Evolutionary conservation across 352 stramenopile genomes (phyloP), one percentile per base, ranked within the genome.

Genomic region (Elongisporangium senticosum): DNA sequence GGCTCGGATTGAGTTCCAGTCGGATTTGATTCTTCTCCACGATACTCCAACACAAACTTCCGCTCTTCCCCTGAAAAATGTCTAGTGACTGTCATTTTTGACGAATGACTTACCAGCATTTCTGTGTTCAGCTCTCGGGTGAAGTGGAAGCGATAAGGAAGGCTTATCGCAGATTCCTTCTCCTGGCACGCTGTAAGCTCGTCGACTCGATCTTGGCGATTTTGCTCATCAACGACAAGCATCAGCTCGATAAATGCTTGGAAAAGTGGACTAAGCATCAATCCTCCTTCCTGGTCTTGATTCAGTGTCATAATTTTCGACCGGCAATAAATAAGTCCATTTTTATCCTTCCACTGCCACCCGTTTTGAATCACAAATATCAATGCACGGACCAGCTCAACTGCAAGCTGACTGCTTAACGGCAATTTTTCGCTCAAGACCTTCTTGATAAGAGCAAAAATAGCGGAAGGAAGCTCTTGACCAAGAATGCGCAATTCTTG

Each of bases 221-320:
- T 81, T 48, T 93, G 81, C 47, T 90, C 80, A 19, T 96, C 82
- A 2, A 93, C 85, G 8, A 86, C 77, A 3, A 96, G 60, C 74
- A 96, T 85, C 3, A 96, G 73, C 51, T 96, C 86, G 0, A 94
- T 73, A 43, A 96, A 77, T 2, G 79, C 86, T 49, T 96, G 86
- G 3, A 94, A 59, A 6, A 96, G 61, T 13, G 81, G 68, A 28
- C 83, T 87, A 8, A 89, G 55, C 75, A 89, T 93, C 17, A 93
- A 68, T 13, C 81, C 79, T 11, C 75, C 74, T 43, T 95, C 83
- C 55, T 93, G 81, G 11, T 95, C 84, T 71, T 93, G 84, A 53
- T 84, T 83, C 1, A 95, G 65, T 22, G 69, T 69, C 71, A 92
- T 93, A 48, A 95, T 92, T 68, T 91, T 93, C 2, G 84, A 94